Percentiles rank a stretch among this genome's conserved stretches.
Evolutionary conservation across 306 rosid genomes (phyloP).

Genomic region (Geum urbanum): DNA sequence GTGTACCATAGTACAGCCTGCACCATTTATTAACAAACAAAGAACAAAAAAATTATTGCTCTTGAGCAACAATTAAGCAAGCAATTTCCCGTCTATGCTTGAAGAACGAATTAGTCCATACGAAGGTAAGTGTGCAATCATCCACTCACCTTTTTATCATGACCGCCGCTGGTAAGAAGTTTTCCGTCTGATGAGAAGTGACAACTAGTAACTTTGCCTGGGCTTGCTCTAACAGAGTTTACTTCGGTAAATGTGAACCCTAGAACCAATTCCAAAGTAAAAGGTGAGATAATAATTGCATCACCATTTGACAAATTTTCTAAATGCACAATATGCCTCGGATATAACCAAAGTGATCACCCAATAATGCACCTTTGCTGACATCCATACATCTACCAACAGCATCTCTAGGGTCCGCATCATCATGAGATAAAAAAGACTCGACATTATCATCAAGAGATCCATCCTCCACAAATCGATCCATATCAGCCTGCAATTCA

Average conservation of each 20-base stretch:
- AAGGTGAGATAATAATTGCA: constrained; percentile 3
- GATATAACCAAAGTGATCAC: constrained; percentile 7
- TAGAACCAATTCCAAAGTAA: constrained; percentile 35
- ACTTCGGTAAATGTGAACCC: constrained; percentile 79
- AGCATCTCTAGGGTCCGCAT: constrained; percentile 83
- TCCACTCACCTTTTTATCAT: constrained; percentile 78
- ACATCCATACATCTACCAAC: constrained; percentile 95
- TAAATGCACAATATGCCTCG: neutral
- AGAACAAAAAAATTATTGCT: neutral
- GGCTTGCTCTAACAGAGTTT: constrained; percentile 66
- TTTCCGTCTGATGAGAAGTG: constrained; percentile 99
- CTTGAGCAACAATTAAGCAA: constrained; percentile 13
- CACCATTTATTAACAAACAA: constrained; percentile 24
- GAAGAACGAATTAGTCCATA: constrained; percentile 6
- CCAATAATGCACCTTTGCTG: constrained; percentile 77
- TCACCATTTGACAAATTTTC: constrained; percentile 13
- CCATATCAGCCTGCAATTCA: constrained; percentile 99
- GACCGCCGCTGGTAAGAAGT: constrained; percentile 94
- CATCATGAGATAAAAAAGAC: constrained; percentile 97
- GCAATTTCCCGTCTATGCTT: constrained; percentile 20
- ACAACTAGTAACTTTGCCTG: constrained; percentile 77
- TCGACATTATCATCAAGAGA: constrained; percentile 94
- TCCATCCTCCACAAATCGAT: constrained; percentile 92
- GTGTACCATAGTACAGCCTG: constrained; percentile 93
- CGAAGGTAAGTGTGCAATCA: neutral